phyloP scores from a whole-genome alignment of 441 rosid genomes.

The Metrosideros polymorpha region DNA sequence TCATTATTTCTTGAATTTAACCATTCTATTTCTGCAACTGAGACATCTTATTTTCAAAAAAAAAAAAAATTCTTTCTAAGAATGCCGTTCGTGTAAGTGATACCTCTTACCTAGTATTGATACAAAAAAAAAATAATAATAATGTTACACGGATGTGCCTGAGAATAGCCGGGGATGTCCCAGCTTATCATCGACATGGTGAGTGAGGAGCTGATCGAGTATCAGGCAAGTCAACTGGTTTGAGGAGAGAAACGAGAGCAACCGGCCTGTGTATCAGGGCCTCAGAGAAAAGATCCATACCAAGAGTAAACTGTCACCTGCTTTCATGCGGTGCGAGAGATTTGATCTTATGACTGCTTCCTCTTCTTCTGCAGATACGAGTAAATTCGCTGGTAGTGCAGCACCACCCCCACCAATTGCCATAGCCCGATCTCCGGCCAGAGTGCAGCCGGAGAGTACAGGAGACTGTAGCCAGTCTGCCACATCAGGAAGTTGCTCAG shows the following conservation, averaged over 20 bases:
- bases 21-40: background rate
- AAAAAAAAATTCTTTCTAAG: background rate
- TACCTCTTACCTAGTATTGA: background rate
- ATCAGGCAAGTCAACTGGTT: background rate
- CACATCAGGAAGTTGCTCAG: conserved; percentile 20
- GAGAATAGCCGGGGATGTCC: background rate
- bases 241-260: background rate
- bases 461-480: conserved; percentile 3
- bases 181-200: background rate
- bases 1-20: background rate
- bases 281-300: background rate
- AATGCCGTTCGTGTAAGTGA: background rate
- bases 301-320: background rate
- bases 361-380: conserved; percentile 2
- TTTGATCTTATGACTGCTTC: conserved; percentile 2
- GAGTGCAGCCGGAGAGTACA: background rate
- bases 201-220: background rate
- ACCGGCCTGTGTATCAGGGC: background rate
- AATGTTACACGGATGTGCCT: background rate
- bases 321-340: background rate
- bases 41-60: background rate
- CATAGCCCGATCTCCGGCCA: conserved; percentile 13
- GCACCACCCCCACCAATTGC: conserved; percentile 10
- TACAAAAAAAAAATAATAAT: too few species aligned
- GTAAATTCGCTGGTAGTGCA: conserved; percentile 14